Evolutionary conservation across 2,329 filamentous ascomycete species (phyloP), one percentile per base, ranked within the genome.

Genomic region (Raffaelea deltoideospora): DNA sequence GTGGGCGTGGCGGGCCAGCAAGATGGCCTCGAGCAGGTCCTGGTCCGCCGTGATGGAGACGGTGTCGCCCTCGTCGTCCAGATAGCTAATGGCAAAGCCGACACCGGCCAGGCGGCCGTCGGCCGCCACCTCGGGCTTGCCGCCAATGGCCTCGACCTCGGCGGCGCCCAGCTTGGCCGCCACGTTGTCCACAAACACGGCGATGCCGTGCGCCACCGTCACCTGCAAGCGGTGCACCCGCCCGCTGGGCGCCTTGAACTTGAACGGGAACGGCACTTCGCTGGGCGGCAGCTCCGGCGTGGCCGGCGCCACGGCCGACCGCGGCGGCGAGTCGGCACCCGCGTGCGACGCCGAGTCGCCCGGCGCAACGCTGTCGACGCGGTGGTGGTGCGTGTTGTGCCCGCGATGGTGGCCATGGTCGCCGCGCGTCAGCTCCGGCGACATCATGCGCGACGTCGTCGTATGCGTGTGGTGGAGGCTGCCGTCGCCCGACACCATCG

Each of bases 31-130:
- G 3, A 90, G 61, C 30, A 98, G 70, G 53, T 98, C 90, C 45
- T 88, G 79, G 52, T 96, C 86, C 0, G 88, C 93, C 10, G 90
- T 98, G 54, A 98, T 94, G 29, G 87, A 94, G 14, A 98, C 86
- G 1, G 84, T 87, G 54, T 98, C 90, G 39, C 90, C 88, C 53
- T 98, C 90, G 48, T 96, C 88, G 54, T 98, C 90, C 47, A 96
- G 66, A 53, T 96, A 98, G 64, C 86, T 94, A 42, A 98, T 65
- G 21, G 88, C 90, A 51, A 88, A 98, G 7, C 90, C 90, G 35
- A 73, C 70, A 34, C 76, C 75, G 30, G 94, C 65, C 5, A 76
- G 79, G 48, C 85, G 86, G 19, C 93, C 79, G 40, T 88, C 79
- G 39, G 86, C 79, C n/a, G n/a, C n/a, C 17, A 87, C 79, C 1